These are phyloP conservation scores for Sequoiadendron giganteum DNA, from an alignment of 75 land plant genomes.

Conservation along the genomic window DNA sequence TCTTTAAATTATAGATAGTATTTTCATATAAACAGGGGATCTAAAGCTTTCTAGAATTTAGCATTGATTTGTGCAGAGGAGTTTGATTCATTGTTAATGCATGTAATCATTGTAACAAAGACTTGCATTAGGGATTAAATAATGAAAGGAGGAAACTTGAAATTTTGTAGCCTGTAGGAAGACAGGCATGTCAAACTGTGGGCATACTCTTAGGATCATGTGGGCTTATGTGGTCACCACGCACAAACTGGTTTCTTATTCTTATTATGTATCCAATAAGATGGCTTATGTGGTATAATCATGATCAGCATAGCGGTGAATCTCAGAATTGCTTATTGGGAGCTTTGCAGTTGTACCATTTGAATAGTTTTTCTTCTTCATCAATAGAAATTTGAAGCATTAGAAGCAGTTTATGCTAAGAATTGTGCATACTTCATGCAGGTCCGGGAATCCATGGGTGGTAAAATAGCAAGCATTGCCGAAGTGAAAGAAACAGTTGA, in stretches of 20 bases:
- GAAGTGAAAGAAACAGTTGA: conserved; percentile 7
- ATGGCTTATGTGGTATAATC: background rate
- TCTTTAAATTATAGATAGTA: background rate
- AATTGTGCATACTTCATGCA: conserved; percentile 22
- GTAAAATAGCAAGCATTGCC: background rate
- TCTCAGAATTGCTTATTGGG: background rate
- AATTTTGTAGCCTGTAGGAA: background rate
- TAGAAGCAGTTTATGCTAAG: conserved; percentile 36
- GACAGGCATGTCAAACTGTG: background rate
- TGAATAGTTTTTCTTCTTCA: background rate
- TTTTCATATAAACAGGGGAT: background rate
- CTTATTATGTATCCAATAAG: background rate
- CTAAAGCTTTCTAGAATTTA: background rate
- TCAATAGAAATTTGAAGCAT: background rate
- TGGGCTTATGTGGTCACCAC: background rate
- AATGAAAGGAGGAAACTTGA: background rate
- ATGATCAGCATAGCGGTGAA: background rate
- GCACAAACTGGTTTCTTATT: background rate
- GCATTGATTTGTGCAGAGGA: background rate
- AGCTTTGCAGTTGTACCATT: background rate
- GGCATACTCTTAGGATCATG: background rate
- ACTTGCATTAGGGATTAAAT: background rate
- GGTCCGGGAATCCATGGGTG: background rate
- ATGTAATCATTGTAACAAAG: background rate
- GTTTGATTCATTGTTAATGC: background rate